These are phyloP conservation scores for Knufia fluminis DNA, from an alignment of 2,329 filamentous ascomycete species.

Conservation along the genomic window DNA sequence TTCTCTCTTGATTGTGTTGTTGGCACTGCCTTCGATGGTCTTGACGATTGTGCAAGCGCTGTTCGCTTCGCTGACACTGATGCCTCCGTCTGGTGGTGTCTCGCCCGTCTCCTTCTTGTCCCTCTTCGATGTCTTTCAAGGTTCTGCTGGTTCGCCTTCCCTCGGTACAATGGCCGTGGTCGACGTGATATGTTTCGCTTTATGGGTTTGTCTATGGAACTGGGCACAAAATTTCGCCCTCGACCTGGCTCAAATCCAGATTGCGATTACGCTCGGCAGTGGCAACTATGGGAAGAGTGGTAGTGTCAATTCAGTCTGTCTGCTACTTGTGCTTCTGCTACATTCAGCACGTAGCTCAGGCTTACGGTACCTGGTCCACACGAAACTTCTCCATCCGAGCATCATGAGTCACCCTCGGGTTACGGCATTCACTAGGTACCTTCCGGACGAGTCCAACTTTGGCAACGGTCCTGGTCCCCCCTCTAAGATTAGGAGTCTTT, in stretches of 20 bases:
- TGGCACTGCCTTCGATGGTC: conserved; percentile 81
- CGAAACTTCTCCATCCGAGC: conserved; percentile 36
- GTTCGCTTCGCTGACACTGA: conserved; percentile 87
- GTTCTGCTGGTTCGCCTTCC: conserved; percentile 74
- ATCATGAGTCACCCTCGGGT: conserved; percentile 35
- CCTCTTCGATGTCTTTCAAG: conserved; percentile 84
- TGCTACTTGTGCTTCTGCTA: conserved; percentile 37
- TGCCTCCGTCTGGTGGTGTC: conserved; percentile 65
- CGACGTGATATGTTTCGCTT: conserved; percentile 69
- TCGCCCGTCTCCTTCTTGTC: conserved; percentile 67
- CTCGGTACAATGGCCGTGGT: conserved; percentile 75
- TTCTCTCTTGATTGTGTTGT: conserved; percentile 89
- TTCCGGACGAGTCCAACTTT: conserved; percentile 33
- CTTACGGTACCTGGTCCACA: conserved; percentile 42
- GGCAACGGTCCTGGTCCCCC: conserved; percentile 31
- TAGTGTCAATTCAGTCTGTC: conserved; percentile 37
- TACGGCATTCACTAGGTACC: conserved; percentile 34
- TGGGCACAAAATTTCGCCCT: conserved; percentile 80
- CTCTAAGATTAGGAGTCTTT: conserved; percentile 37
- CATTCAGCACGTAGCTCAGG: conserved; percentile 38
- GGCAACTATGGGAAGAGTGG: conserved; percentile 48
- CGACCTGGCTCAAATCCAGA: conserved; percentile 85
- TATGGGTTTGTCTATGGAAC: conserved; percentile 82
- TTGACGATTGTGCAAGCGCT: conserved; percentile 83
- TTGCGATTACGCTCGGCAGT: conserved; percentile 80